Evolutionary conservation across 257 asterid species (phyloP), one percentile per base, ranked within the genome.

Genomic region (Ligustrum vulgare): DNA sequence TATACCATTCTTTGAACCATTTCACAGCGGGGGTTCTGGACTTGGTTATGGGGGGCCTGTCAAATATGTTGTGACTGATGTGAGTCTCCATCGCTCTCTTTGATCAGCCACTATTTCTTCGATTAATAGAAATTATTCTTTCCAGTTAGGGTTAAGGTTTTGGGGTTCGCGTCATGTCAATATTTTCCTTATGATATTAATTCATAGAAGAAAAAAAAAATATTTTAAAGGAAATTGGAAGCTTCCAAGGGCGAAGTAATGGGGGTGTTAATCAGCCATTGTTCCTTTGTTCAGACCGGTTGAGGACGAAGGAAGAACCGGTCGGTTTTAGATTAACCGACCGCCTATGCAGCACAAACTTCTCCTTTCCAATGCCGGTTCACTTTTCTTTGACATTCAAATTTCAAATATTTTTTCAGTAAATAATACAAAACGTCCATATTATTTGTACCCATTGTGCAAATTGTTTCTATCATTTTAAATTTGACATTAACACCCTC

Each of bases 1-100:
- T 22, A 43, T 83, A 86, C 90, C 90, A 86, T 75, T 83, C 88
- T 47, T 75, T 86, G 71, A 79, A 47, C 90, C 90, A 86, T 75
- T 83, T 83, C 28, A 77, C 79, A 12, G 88, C 75, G 10, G 88
- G 88, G 66, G 82, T 66, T 51, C 54, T 83, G 54, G 90, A 86
- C 80, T 79, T 83, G 64, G 76, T 65, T 56, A 83, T 79, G 23
- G 84, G 75, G 45, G 85, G 88, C 75, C 90, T 73, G 34, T 86
- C 90, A 63, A 74, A 83, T 56, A 75, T 67, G 67, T 79, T 67
- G 72, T 79, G 82, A 67, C 65, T 65, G 77, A 73, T 69, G 32
- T 83, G 87, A 63, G 67, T 67, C 73, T 86, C 90, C 90, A 86
- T 86, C 16, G 71, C 71, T 72, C 41, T 35, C 78, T 22, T 68